phyloP scores from a whole-genome alignment of 2,329 filamentous ascomycete species.

The Colletotrichum magnum region DNA sequence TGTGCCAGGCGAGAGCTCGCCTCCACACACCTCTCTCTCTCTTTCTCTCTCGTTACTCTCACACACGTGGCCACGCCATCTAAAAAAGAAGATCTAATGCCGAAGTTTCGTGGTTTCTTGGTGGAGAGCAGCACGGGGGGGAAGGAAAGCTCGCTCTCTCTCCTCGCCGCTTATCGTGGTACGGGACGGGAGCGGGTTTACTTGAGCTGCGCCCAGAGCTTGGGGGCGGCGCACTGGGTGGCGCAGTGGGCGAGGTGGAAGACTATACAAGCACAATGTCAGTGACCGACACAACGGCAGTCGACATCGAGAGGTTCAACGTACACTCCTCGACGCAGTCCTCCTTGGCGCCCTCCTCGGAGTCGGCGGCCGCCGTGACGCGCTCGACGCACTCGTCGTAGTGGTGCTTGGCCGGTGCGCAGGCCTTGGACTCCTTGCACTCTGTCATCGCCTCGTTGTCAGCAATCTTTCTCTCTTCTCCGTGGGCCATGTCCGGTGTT shows the following conservation, averaged over 20 bases:
- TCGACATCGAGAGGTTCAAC: conserved; percentile 55
- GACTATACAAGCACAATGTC: conserved; percentile 68
- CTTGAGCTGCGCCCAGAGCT: conserved; percentile 94
- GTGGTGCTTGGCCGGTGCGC: conserved; percentile 94
- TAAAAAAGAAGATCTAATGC: conserved; percentile 16
- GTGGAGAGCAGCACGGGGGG: no score
- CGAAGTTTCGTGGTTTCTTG: conserved; percentile 4
- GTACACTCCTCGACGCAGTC: conserved; percentile 99
- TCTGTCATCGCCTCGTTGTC: conserved; percentile 68
- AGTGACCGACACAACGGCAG: background rate
- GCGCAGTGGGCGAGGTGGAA: conserved; percentile 99
- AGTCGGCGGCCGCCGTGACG: conserved; percentile 77
- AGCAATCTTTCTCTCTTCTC: conserved; percentile 10
- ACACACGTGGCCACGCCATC: conserved; percentile 3
- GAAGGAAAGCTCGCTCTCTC: background rate
- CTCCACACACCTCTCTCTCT: no score
- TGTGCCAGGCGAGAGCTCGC: no score
- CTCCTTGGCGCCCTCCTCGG: conserved; percentile 82
- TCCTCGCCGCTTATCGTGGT: conserved; percentile 1
- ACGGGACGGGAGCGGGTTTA: conserved; percentile 64
- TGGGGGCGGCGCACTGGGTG: conserved; percentile 91
- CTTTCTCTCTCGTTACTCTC: conserved; percentile 4
- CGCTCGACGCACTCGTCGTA: conserved; percentile 98
- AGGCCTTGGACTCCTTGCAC: conserved; percentile 89
- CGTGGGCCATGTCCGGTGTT: background rate